phyloP scores from a whole-genome alignment of 441 rosid species.

The Bruguiera hainesii region DNA sequence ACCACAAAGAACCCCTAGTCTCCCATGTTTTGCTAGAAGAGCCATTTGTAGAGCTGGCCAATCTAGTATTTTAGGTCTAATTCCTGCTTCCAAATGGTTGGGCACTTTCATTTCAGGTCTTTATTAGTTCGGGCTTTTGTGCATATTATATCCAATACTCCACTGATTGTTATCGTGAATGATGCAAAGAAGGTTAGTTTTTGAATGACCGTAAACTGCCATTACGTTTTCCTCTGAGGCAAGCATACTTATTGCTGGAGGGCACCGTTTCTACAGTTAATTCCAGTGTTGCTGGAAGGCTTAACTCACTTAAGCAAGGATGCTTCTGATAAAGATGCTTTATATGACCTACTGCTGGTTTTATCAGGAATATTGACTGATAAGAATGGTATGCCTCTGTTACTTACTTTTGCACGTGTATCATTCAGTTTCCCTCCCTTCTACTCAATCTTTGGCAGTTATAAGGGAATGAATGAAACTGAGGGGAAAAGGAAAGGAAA shows the following conservation, averaged over 20 bases:
- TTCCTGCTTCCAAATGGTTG: too few relatives aligned
- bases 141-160: slow-evolving; percentile 67
- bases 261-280: slow-evolving; percentile 41
- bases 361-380: slow-evolving; percentile 75
- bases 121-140: slow-evolving; percentile 27
- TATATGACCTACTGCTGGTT: slow-evolving; percentile 66
- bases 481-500: too few relatives aligned
- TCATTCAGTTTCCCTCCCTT: neutral
- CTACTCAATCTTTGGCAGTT: too few relatives aligned
- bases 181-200: slow-evolving; percentile 66
- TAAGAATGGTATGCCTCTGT: slow-evolving; percentile 44
- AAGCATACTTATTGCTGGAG: slow-evolving; percentile 14
- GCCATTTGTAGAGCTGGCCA: too few relatives aligned
- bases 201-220: slow-evolving; percentile 11
- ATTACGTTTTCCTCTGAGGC: slow-evolving; percentile 12
- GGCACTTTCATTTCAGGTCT: too few relatives aligned
- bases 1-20: neutral
- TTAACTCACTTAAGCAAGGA: slow-evolving; percentile 48
- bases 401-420: neutral
- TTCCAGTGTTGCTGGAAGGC: slow-evolving; percentile 64
- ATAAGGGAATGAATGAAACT: too few relatives aligned
- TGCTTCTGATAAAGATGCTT: slow-evolving; percentile 45
- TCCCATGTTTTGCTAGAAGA: too few relatives aligned
- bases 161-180: slow-evolving; percentile 55
- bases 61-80: too few relatives aligned